Evolutionary conservation across 345 rosid genomes (phyloP).

Genomic region (Hibiscus trionum): DNA sequence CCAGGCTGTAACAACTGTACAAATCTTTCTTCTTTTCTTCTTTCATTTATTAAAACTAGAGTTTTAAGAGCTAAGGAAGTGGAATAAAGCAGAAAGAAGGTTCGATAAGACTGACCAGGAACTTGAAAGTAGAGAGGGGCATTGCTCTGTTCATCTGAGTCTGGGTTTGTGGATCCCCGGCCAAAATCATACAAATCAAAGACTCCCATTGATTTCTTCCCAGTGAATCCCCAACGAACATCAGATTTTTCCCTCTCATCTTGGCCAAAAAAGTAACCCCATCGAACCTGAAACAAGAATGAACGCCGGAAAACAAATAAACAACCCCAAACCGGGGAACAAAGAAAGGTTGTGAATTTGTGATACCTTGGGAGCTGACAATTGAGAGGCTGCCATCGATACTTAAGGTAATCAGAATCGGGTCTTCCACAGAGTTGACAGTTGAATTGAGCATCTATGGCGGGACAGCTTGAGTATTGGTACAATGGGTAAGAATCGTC

Average conservation of each 20-base stretch:
- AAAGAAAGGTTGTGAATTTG: background rate
- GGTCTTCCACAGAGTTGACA: conserved; percentile 84
- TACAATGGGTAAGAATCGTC: conserved; percentile 73
- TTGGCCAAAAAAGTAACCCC: conserved; percentile 59
- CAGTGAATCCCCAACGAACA: conserved; percentile 94
- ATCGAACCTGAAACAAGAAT: conserved; percentile 41
- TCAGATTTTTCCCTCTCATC: conserved; percentile 65
- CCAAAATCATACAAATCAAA: conserved; percentile 64
- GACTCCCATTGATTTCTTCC: conserved; percentile 93
- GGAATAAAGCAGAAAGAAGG: background rate
- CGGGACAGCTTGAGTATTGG: conserved; percentile 38
- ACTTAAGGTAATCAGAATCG: conserved; percentile 75
- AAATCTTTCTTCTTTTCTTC: background rate
- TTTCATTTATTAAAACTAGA: background rate
- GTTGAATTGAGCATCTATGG: conserved; percentile 68
- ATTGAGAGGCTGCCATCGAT: conserved; percentile 79
- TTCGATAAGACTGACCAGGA: conserved; percentile 41
- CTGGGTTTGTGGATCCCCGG: conserved; percentile 41
- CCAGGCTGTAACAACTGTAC: background rate
- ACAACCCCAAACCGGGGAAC: background rate
- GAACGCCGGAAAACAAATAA: background rate
- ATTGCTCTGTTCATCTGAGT: conserved; percentile 54
- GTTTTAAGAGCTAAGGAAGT: background rate
- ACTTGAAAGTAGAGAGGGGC: conserved; percentile 71
- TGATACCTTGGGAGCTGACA: conserved; percentile 82